Evolutionary conservation across 2,329 filamentous ascomycete genomes (phyloP).

Genomic region (Verticillium longisporum): DNA sequence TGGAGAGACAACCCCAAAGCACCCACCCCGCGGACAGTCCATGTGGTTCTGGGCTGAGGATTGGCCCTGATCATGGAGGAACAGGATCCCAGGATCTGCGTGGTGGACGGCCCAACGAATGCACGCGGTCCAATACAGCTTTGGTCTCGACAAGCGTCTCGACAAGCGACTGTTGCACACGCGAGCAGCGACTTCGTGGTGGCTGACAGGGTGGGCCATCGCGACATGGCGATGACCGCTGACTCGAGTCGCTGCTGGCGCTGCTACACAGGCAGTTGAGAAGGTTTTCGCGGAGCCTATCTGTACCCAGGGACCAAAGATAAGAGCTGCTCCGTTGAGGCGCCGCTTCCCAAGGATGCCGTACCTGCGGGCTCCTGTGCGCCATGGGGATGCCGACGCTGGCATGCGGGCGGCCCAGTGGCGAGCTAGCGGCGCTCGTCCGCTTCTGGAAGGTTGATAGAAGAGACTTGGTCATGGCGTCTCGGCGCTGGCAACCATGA

Average conservation of each 20-base stretch:
- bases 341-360: background rate
- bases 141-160: background rate
- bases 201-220: background rate
- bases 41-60: background rate
- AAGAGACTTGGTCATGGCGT: slow-evolving; percentile 5
- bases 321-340: background rate
- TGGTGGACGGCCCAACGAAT: background rate
- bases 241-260: background rate
- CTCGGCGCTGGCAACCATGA: background rate
- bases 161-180: background rate
- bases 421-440: slow-evolving; percentile 14
- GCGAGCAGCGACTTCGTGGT: background rate
- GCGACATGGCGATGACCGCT: background rate
- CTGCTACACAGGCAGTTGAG: background rate
- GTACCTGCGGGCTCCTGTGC: background rate
- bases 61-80: background rate
- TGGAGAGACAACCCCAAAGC: background rate
- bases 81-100: background rate
- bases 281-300: background rate
- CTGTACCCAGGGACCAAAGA: background rate
- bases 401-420: slow-evolving; percentile 5
- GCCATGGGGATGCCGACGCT: background rate
- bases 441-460: slow-evolving; percentile 19
- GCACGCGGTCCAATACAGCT: background rate
- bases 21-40: background rate